Percentiles rank a stretch among this genome's conserved stretches.
Conservation (phyloP, 116 monocot species). For the Thalassia testudinum region DNA sequence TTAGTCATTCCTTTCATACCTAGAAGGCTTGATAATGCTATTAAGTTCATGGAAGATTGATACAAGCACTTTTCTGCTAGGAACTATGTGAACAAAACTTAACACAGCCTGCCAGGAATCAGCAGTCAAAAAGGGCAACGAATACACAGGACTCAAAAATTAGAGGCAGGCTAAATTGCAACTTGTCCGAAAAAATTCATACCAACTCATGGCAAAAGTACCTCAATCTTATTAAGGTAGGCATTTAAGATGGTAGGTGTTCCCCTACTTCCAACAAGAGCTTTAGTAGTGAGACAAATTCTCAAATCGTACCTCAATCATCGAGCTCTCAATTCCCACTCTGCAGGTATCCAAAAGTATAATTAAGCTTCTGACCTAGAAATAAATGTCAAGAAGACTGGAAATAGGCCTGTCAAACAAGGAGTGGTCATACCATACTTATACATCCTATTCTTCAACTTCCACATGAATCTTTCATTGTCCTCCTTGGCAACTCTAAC, state of each 20-base stretch:
- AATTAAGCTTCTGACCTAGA: too few species aligned
- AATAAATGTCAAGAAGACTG: too few species aligned
- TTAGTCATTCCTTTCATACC: slow-evolving; percentile 19
- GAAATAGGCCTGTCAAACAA: too few species aligned
- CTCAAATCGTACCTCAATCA: slow-evolving; percentile 41
- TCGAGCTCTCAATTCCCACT: slow-evolving; percentile 45
- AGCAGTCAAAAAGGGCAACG: neutral
- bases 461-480: slow-evolving; percentile 41
- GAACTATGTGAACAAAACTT: slow-evolving; percentile 30
- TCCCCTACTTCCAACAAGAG: slow-evolving; percentile 22
- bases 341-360: slow-evolving; percentile 12
- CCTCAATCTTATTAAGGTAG: slow-evolving; percentile 13
- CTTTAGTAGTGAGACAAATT: slow-evolving; percentile 28
- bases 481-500: slow-evolving; percentile 37
- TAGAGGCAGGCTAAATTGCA: too few species aligned
- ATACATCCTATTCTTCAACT: slow-evolving; percentile 41
- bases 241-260: slow-evolving; percentile 15
- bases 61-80: slow-evolving; percentile 38
- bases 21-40: slow-evolving; percentile 58
- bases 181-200: too few species aligned
- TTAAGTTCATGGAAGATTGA: slow-evolving; percentile 48
- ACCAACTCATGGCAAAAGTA: too few species aligned
- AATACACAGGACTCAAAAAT: neutral
- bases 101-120: neutral
- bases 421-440: slow-evolving; percentile 8